Base-by-base conservation (phyloP, 2,329 filamentous ascomycete genomes). In the Lachnellula cervina region DNA sequence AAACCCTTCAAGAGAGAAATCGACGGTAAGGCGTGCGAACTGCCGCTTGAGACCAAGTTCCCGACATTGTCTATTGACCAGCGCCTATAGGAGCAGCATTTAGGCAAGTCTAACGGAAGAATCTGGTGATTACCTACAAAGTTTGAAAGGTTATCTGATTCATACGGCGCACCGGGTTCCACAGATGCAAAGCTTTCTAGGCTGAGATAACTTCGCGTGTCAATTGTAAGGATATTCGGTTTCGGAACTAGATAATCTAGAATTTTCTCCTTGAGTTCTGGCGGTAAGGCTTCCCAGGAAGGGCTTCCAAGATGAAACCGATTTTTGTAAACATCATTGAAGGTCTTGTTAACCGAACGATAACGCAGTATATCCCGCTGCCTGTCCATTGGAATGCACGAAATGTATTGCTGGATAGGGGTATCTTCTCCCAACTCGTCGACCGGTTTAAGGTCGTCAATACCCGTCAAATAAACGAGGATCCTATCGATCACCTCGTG, bases 1-100 rank as follows among this genome's bases (percentile, higher is more conserved):
- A 51, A 83, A 75, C 32, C 78, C 79, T 54, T 44, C 69, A 66
- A 28, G 77, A 76, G 66, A 81, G 47, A 61, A 64, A 25, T 61
- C 57, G 44, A 59, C 55, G 13, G 53, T 73, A 32, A 76, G 72
- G 64, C 76, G 77, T 47, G 51, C 48, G 25, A 57, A 57, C 19
- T 53, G 32, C 9, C 48, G 55, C 17, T 54, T 44, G 46, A 45
- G 17, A 38, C 45, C 52, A 21, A 50, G 16, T 16, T 51, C 28
- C 6, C 25, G 19, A 40, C 52, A 57, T 32, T 57, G 17, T 43
- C 34, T 37, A 35, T 48, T 49, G 35, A 54, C 46, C 21, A 51
- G 40, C 28, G 48, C 50, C 55, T 57, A 35, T 16, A 5, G 25
- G 4, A 44, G 11, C 23, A 47, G 23, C 43, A 25, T 37, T 52